A percentile compares a stretch with the other conserved stretches of the same genome.
Evolutionary conservation across 306 rosid species (phyloP).

Genomic region (Vicia sativa): DNA sequence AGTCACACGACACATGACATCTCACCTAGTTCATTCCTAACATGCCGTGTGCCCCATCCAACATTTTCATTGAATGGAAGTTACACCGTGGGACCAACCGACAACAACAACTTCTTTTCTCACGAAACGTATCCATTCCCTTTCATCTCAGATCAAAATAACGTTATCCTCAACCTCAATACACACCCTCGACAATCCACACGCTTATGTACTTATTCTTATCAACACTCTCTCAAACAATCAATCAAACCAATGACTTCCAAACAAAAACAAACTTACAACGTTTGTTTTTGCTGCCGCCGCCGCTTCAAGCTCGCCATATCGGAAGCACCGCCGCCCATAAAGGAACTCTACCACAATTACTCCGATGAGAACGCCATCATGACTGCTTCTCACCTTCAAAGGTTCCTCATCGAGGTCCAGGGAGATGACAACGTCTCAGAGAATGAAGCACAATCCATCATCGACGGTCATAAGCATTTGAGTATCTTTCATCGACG

Average conservation of each 20-base stretch:
- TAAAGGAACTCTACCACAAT: slow-evolving; percentile 48
- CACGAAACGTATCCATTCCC: slow-evolving; percentile 37
- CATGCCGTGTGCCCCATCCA: not conserved
- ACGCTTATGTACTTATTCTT: not conserved
- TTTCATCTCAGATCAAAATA: not conserved
- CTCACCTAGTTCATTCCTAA: not conserved
- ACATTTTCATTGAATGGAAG: not conserved
- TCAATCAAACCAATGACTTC: slow-evolving; percentile 46
- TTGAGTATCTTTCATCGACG: slow-evolving; percentile 62
- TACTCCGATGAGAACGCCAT: slow-evolving; percentile 68
- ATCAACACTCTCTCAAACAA: not conserved
- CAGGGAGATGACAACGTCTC: slow-evolving; percentile 63
- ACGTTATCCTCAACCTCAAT: slow-evolving; percentile 16
- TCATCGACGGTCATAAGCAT: slow-evolving; percentile 66
- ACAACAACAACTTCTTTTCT: not conserved
- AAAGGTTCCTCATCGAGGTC: slow-evolving; percentile 60
- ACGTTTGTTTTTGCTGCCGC: slow-evolving; percentile 80
- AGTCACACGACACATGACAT: not conserved
- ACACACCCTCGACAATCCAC: not conserved
- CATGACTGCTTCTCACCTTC: slow-evolving; percentile 65
- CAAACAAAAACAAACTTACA: slow-evolving; percentile 82
- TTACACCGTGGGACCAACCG: not conserved
- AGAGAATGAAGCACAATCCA: slow-evolving; percentile 54
- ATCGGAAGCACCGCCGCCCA: slow-evolving; percentile 69
- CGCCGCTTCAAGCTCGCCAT: slow-evolving; percentile 67